Base-by-base conservation (phyloP, 768 basidiomycete genomes). In the Podaxis carcinomalis region DNA sequence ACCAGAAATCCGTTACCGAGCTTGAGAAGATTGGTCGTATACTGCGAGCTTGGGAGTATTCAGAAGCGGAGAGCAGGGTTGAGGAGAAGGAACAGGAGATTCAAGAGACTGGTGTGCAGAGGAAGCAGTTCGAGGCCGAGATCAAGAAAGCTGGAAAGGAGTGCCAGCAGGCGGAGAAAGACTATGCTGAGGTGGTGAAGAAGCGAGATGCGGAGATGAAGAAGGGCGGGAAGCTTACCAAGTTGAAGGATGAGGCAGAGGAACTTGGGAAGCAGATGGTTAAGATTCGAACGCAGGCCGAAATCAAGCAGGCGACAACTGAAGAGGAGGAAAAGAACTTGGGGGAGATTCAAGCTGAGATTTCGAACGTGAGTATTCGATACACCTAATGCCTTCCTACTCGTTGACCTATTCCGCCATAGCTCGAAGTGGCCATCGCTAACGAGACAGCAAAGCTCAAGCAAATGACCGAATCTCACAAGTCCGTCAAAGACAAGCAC, bases 181-280 rank as follows among this genome's bases (percentile, higher is more conserved):
- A 89, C 63, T 72, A 82, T 47, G 76, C 74, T 42, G 81, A 81
- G 19, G 90, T 98, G 23, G 81, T 84, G 62, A 85, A 85, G 75
- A 84, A 86, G 70, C 77, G 93, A 28, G 92, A 98, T 55, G 85
- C 85, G 66, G 97, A 99, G 74, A 80, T 95, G 71, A 86, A 85
- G 68, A 98, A 97, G 69, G 95, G 94, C 1, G 97, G 97, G 1
- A 97, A 90, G 74, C 78, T 95, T 65, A 92, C 90, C 72, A 87
- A 88, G 64, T 76, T 96, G 64, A 90, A 95, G 66, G 91, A 92
- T 37, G 83, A 88, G 14, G 91, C 90, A 4, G 83, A 84, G 37
- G 86, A 85, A 55, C 74, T 93, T 49, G 95, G 89, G 46, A 92
- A 93, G 71, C 86, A 81, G 36, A 73, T 95, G 14, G 88, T 90